Evolutionary conservation across 345 rosid genomes (phyloP), one percentile per base, ranked within the genome.

Genomic region (Microthlaspi erraticum): DNA sequence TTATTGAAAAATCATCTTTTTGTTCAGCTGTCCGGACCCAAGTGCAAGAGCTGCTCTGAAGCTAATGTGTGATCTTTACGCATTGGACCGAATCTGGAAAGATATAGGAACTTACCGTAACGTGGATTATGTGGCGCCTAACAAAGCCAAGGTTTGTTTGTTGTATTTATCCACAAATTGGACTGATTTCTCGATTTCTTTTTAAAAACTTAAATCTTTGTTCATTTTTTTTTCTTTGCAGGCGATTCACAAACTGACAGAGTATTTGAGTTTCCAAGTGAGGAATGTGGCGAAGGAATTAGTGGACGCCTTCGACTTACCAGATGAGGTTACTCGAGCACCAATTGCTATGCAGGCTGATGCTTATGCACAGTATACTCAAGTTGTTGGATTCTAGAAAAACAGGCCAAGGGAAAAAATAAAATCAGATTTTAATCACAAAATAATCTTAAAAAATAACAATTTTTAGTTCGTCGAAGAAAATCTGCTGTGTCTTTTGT

Each of bases 301-400:
- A 23, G 78, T 92, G 17, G 91, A 92, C 26, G 96, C 96, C 14
- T 89, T 95, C 31, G 91, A 89, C 74, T 82, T 92, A 66, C 97
- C 97, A 0, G 90, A 90, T 70, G 79, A 83, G 0, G 87, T 90
- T 33, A 88, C 88, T n/a, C 79, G 97, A 41, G 98, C 99, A 18
- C 99, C 98, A 16, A 95, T 95, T 32, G 99, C 96, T 38, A 92
- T 82, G 97, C 86, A 90, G 31, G 86, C 98, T 3, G 97, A 86
- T 57, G 99, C 97, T 48, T 95, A 95, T 80, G 76, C 92, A 55
- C 97, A 87, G 44, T 95, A 92, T 79, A 95, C 92, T 4, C 97
- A 90, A 59, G 54, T 39, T 41, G 98, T 85, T 46, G 99, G 98
- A 32, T 92, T 95, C 81, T 87, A 63, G 78, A 36, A 31, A 3